Percentiles rank a stretch among this genome's conserved stretches.
Conservation (phyloP, 148 eudicot genomes). For the Nepenthes gracilis region DNA sequence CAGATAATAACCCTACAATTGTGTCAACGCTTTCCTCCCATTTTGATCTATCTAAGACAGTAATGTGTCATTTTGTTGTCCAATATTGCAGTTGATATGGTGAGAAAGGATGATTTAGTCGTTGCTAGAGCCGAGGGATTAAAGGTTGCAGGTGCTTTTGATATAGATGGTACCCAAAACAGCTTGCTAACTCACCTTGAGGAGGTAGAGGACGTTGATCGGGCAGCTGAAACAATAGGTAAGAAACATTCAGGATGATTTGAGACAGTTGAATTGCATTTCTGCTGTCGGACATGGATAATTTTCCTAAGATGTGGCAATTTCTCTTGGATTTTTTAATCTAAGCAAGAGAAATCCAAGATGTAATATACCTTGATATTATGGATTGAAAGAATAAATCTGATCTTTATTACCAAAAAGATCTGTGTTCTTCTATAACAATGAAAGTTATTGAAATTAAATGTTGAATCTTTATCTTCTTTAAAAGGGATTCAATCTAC, state of each 20-base stretch:
- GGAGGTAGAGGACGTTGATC: constrained; percentile 9
- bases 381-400: too few species aligned
- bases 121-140: constrained; percentile 17
- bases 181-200: constrained; percentile 5
- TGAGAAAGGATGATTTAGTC: constrained; percentile 7
- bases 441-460: too few species aligned
- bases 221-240: background rate
- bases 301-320: too few species aligned
- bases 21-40: background rate
- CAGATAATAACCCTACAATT: too few species aligned
- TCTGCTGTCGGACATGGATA: background rate
- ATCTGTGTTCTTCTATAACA: too few species aligned
- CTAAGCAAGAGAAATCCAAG: too few species aligned
- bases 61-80: too few species aligned
- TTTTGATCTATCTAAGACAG: background rate
- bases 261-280: background rate
- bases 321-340: too few species aligned
- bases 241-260: background rate
- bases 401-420: too few species aligned
- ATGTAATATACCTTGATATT: too few species aligned
- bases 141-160: constrained; percentile 15
- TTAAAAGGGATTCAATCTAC: too few species aligned
- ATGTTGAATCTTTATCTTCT: too few species aligned
- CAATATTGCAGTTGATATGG: constrained; percentile 18
- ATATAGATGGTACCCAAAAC: constrained; percentile 21